Evolutionary conservation across 768 basidiomycete genomes (phyloP).

Genomic region (Candolleomyces efflorescens): DNA sequence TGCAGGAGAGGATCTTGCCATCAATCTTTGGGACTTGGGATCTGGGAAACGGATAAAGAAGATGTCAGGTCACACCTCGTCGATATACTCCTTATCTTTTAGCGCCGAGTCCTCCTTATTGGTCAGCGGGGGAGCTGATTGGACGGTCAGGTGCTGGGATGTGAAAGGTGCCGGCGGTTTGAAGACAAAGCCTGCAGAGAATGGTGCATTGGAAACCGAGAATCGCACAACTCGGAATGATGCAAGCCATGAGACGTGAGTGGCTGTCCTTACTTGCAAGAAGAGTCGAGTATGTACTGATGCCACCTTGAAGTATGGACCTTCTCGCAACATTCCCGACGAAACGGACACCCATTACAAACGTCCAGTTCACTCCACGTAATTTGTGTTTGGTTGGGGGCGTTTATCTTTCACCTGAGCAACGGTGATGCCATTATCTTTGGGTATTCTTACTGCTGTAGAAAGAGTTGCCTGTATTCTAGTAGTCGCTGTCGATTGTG

Average conservation of each 20-base stretch:
- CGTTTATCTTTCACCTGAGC: constrained; percentile 58
- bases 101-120: constrained; percentile 88
- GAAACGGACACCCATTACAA: constrained; percentile 89
- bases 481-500: too few relatives aligned
- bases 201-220: constrained; percentile 33
- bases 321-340: constrained; percentile 90
- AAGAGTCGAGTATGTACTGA: constrained; percentile 2
- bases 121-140: constrained; percentile 89
- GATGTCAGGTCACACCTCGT: constrained; percentile 90
- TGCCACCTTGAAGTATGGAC: constrained; percentile 55
- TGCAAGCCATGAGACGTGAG: constrained; percentile 70
- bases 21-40: constrained; percentile 95
- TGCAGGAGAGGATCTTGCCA: constrained; percentile 90
- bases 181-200: constrained; percentile 53
- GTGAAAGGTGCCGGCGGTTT: constrained; percentile 74
- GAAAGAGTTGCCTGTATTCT: too few relatives aligned
- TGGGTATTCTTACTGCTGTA: too few relatives aligned
- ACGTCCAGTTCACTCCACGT: constrained; percentile 91
- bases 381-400: constrained; percentile 93
- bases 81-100: constrained; percentile 88
- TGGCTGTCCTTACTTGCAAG: constrained; percentile 7
- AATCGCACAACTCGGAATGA: constrained; percentile 43
- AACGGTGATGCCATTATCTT: constrained; percentile 18
- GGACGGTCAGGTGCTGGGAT: constrained; percentile 99
- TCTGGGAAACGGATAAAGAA: constrained; percentile 95